Evolutionary conservation across 768 basidiomycete species (phyloP).

Genomic region (Tricholoma sp.): DNA sequence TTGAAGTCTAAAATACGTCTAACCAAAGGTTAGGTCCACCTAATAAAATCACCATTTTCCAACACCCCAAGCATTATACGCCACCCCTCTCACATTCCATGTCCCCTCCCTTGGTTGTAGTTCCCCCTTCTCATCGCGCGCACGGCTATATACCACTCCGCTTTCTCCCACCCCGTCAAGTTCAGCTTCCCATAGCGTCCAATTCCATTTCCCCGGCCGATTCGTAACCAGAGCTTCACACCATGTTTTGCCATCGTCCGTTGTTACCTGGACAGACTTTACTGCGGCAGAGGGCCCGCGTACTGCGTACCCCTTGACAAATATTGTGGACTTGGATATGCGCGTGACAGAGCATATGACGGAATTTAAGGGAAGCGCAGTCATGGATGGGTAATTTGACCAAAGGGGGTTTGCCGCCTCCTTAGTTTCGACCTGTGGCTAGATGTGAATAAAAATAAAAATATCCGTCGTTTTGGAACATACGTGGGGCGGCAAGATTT

Average conservation of each 20-base stretch:
- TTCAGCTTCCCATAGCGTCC: constrained; percentile 63
- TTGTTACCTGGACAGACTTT: constrained; percentile 42
- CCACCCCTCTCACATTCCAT: constrained; percentile 71
- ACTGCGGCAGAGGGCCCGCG: constrained; percentile 42
- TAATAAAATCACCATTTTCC: constrained; percentile 27
- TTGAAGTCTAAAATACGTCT: neutral
- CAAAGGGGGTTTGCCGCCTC: constrained; percentile 41
- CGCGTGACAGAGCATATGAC: constrained; percentile 42
- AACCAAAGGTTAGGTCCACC: neutral
- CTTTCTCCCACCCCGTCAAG: constrained; percentile 29
- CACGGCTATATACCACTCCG: constrained; percentile 45
- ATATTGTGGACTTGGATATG: constrained; percentile 28
- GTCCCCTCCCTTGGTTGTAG: constrained; percentile 42
- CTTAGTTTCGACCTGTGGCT: constrained; percentile 38
- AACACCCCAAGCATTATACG: constrained; percentile 47
- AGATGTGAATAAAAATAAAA: constrained; percentile 5
- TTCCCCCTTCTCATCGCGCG: constrained; percentile 43
- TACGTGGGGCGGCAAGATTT: constrained; percentile 50
- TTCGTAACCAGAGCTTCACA: constrained; percentile 46
- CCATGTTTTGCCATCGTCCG: constrained; percentile 52
- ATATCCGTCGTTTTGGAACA: constrained; percentile 10
- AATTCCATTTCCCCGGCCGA: constrained; percentile 64
- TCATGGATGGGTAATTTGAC: constrained; percentile 55
- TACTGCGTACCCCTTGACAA: constrained; percentile 55
- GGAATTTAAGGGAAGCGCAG: constrained; percentile 56